Conservation (phyloP, 192 early-diverging fungal genomes). For the Dimargaris xerosporica region DNA sequence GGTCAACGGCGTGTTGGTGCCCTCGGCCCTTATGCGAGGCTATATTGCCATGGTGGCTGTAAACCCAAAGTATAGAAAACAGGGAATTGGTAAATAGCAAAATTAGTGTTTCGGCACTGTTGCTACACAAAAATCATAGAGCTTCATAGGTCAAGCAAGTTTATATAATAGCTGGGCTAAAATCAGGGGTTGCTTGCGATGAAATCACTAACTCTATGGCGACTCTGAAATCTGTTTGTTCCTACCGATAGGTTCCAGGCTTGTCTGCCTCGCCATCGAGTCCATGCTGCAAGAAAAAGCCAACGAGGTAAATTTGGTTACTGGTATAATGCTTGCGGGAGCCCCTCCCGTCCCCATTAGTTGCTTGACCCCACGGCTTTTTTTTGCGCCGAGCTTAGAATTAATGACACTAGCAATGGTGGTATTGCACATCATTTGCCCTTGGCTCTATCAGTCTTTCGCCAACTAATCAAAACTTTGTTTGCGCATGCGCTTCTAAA, state of each 20-base stretch:
- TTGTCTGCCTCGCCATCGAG: conserved; percentile 58
- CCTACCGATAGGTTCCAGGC: conserved; percentile 26
- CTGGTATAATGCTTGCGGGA: not conserved
- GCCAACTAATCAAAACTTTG: not conserved
- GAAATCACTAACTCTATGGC: not conserved
- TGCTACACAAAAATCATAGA: not conserved
- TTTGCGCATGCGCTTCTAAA: not conserved
- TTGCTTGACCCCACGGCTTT: not conserved
- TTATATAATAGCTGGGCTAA: not conserved
- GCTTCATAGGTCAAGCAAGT: too few species aligned
- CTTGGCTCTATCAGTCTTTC: not conserved
- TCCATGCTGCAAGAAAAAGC: conserved; percentile 60
- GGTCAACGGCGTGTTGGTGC: not conserved
- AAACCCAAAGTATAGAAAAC: conserved; percentile 57
- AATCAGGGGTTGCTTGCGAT: not conserved
- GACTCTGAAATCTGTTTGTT: not conserved
- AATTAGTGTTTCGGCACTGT: not conserved
- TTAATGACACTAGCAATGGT: not conserved
- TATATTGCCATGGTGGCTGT: conserved; percentile 98
- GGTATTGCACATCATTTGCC: not conserved
- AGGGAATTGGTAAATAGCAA: conserved; percentile 44
- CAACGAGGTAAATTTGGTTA: conserved; percentile 50
- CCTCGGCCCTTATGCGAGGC: conserved; percentile 35
- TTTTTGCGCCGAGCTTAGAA: not conserved
- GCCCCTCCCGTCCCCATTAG: too few species aligned